Evolutionary conservation across 164 flowering plant genomes (phyloP), one percentile per base, ranked within the genome.

Genomic region (Stephania yunnanensis): DNA sequence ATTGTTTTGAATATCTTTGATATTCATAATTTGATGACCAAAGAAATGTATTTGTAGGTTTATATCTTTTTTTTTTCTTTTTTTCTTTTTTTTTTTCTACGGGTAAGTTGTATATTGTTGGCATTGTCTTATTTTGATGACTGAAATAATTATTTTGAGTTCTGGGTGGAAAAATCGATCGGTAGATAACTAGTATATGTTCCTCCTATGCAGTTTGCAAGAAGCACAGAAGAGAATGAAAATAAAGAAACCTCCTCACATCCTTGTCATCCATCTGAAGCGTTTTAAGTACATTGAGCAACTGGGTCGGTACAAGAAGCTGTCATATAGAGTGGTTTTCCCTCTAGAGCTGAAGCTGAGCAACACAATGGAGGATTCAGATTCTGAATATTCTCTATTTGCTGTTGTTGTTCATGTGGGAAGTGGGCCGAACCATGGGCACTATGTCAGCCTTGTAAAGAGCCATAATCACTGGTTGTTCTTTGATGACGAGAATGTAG

Each of bases 361-460:
- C 86, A 92, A 92, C 81, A 89, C 99, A 1, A 80, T 91, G 79
- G 98, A 96, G 75, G 92, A 91, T 78, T 85, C 90, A 48, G 99
- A 96, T 74, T 81, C 87, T 0, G 98, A 94, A 80, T 96, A 96
- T 80, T 94, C 99, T 7, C 80, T 96, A 30, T 96, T 94, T 85
- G 99, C 98, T 0, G 99, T 96, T 2, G 99, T 96, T 11, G 98
- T 96, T 67, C 99, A 96, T 78, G 98, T 96, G 3, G 99, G 99
- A 1, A 92, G 93, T 71, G 99, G 99, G 31, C 99, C 99, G 17
- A 96, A 96, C 84, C 99, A 96, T 74, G 99, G 99, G n/a, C 99
- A 96, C 78, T 96, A 94, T 71, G 95, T 96, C 13, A 89, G 99
- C 81, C 94, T 96, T 4, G 99, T 96, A 83, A 94, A 96, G 82